A percentile compares a stretch with the other conserved stretches of the same genome.
These are phyloP conservation scores for Coemansia sp. DNA, from an alignment of 192 early-diverging fungal genomes.

Conservation along the genomic window DNA sequence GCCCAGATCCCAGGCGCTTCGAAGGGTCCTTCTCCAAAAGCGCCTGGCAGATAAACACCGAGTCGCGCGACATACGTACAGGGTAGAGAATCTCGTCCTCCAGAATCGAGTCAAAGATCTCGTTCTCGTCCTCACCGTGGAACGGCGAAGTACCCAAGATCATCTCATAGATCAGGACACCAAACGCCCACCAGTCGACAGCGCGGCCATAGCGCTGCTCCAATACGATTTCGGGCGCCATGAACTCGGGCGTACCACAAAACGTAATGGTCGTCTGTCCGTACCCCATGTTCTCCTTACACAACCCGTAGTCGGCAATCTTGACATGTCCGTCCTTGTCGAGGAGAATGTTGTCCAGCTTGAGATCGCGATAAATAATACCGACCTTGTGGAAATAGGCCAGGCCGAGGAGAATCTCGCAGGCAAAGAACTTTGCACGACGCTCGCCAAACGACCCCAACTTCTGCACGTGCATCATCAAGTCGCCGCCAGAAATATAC, in stretches of 20 bases:
- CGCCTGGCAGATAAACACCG: conserved; percentile 89
- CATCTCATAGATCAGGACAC: conserved; percentile 88
- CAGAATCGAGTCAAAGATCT: conserved; percentile 97
- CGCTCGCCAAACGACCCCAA: conserved; percentile 86
- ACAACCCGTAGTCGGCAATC: conserved; percentile 97
- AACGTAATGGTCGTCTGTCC: conserved; percentile 91
- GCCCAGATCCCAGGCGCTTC: conserved; percentile 81
- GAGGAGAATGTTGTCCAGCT: conserved; percentile 95
- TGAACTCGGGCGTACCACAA: conserved; percentile 98
- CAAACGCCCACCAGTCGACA: conserved; percentile 99
- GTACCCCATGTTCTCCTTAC: conserved; percentile 94
- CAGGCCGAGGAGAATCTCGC: conserved; percentile 91
- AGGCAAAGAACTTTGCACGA: conserved; percentile 95
- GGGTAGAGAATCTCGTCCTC: conserved; percentile 96
- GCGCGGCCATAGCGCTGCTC: conserved; percentile 96
- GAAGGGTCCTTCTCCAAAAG: conserved; percentile 88
- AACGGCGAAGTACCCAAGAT: conserved; percentile 92
- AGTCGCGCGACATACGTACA: conserved; percentile 90
- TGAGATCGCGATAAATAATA: conserved; percentile 96
- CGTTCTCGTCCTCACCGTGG: conserved; percentile 94
- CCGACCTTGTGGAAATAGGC: conserved; percentile 96
- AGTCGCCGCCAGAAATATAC: conserved; percentile 94
- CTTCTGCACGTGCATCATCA: conserved; percentile 99
- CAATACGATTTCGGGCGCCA: conserved; percentile 97
- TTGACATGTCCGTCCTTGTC: conserved; percentile 94